A percentile compares a stretch with the other conserved stretches of the same genome.
These are phyloP conservation scores for Mortierella sp. DNA, from an alignment of 371 early-diverging fungal species.

Conservation along the genomic window DNA sequence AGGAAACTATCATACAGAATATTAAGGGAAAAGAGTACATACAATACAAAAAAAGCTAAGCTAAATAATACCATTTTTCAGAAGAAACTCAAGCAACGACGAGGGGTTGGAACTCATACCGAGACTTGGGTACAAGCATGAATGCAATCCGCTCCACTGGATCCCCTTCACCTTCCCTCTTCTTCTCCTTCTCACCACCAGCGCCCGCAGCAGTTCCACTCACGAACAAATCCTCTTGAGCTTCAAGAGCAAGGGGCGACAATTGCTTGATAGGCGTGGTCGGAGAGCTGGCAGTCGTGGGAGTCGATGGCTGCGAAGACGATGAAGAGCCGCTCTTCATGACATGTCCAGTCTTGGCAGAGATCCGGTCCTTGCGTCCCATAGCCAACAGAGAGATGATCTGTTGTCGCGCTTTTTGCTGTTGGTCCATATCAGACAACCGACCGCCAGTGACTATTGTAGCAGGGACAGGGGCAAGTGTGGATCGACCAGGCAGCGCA, in stretches of 20 bases:
- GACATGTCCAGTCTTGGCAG: constrained; percentile 24
- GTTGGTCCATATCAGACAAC: constrained; percentile 15
- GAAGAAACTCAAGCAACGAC: constrained; percentile 17
- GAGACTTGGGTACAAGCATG: constrained; percentile 54
- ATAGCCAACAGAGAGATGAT: constrained; percentile 27
- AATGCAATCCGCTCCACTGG: constrained; percentile 46
- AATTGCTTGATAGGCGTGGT: not conserved
- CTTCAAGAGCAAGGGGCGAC: constrained; percentile 41
- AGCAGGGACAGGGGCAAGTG: not conserved
- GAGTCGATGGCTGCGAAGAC: not conserved
- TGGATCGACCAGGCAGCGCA: not conserved
- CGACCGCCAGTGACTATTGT: not conserved
- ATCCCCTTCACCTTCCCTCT: constrained; percentile 12
- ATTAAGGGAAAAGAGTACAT: not conserved
- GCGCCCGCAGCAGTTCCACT: not conserved
- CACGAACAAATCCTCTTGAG: constrained; percentile 21
- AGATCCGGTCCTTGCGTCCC: constrained; percentile 38
- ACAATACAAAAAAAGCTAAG: constrained; percentile 1
- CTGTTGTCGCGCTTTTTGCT: constrained; percentile 25
- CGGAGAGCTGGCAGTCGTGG: not conserved
- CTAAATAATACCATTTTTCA: not conserved
- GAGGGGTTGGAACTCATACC: constrained; percentile 52
- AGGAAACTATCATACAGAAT: not conserved
- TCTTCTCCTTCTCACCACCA: not conserved
- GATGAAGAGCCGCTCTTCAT: not conserved